Base-by-base conservation (phyloP, 2,329 filamentous ascomycete genomes). In the Hypoxylon sp. region DNA sequence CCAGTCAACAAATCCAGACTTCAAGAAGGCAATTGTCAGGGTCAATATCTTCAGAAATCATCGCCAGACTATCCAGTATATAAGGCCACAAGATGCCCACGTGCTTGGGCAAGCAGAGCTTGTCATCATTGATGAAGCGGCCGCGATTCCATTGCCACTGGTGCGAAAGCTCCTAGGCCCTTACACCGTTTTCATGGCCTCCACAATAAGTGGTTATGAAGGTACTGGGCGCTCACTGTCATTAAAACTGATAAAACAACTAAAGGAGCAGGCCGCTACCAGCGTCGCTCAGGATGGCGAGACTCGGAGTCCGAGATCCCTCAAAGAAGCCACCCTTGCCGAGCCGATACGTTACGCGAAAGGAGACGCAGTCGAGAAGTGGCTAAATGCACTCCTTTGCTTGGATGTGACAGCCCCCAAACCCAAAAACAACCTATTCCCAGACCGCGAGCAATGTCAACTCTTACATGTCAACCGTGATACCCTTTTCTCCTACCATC, bases 171-270 rank as follows among this genome's bases (percentile, higher is more conserved):
- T 99, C 41, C 94, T 99, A 88, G 96, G 96, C 0, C 95, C 95
- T 12, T 99, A 99, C 79, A 84, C 99, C 37, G 94, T 98, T 7
- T 99, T 99, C 80, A 98, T 99, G 96, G 94, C 96, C 0, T 99
- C 96, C 0, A 99, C 96, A 1, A 97, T 99, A 81, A 98, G 98
- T 76, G 96, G 96, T 63, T 99, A 99, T 77, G 96, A 99, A 82
- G 96, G 96, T 61, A 99, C 96, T 5, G 96, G 96, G 41, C 89
- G 96, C 62, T 98, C 96, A 0, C 85, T 99, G 5, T 98, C 96
- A 0, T 83, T 99, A 57, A 99, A 99, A 81, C 85, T 99, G 70
- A 97, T 99, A 70, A 96, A 98, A 78, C 95, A 99, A 80, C 87
- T 99, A 23, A 90, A 96, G 63, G 95, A 99, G 74, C 94, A 99